These are phyloP conservation scores for Pyronema omphalodes DNA, from an alignment of 495 filamentous ascomycete genomes.

Conservation along the genomic window DNA sequence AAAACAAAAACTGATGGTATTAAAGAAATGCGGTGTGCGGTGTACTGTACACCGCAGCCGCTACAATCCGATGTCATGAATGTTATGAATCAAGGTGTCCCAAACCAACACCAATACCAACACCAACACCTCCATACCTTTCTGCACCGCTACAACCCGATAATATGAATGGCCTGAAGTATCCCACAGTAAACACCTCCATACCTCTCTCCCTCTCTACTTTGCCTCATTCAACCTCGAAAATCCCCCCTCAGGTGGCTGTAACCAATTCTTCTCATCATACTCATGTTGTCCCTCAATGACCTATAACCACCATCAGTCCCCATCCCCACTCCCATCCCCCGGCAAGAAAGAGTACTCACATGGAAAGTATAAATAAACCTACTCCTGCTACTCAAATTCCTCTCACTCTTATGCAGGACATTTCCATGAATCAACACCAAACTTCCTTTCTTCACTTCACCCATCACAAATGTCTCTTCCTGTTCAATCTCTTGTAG, in stretches of 20 bases:
- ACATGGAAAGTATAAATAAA: slow-evolving; percentile 94
- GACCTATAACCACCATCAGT: slow-evolving; percentile 24
- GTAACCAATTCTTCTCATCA: slow-evolving; percentile 82
- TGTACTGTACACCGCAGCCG: too few relatives aligned
- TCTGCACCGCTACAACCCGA: too few relatives aligned
- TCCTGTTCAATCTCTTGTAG: slow-evolving; percentile 7
- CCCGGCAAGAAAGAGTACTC: background rate
- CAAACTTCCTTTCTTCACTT: slow-evolving; percentile 40
- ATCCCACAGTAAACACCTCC: too few relatives aligned
- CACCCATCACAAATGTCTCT: slow-evolving; percentile 21
- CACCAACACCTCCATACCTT: too few relatives aligned
- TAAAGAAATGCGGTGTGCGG: too few relatives aligned
- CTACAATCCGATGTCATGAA: too few relatives aligned
- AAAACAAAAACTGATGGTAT: too few relatives aligned
- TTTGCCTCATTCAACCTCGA: slow-evolving; percentile 39
- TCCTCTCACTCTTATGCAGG: slow-evolving; percentile 89
- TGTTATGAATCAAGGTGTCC: too few relatives aligned
- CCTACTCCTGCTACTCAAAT: slow-evolving; percentile 61
- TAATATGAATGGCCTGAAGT: too few relatives aligned
- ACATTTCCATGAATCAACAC: slow-evolving; percentile 94
- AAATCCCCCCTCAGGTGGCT: slow-evolving; percentile 62
- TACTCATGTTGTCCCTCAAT: slow-evolving; percentile 75
- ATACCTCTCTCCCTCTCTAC: too few relatives aligned
- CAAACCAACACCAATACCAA: too few relatives aligned
- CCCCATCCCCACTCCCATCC: background rate